Evolutionary conservation across 2,329 filamentous ascomycete genomes (phyloP).

Genomic region (Botrytis galanthina): DNA sequence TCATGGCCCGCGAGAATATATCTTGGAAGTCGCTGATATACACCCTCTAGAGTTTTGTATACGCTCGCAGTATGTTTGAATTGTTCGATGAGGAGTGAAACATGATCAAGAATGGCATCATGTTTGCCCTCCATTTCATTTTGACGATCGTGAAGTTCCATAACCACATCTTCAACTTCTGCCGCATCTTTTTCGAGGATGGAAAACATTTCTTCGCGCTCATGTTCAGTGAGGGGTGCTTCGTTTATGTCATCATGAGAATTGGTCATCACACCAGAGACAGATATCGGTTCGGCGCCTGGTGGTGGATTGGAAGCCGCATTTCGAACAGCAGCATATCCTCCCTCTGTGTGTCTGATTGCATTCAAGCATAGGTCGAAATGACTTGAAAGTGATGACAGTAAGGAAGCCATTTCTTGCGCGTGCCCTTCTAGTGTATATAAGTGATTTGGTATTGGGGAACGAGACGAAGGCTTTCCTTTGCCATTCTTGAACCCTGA

Average conservation of each 20-base stretch:
- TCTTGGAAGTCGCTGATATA: conserved; percentile 62
- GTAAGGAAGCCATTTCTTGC: conserved; percentile 74
- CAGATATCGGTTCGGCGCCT: conserved; percentile 53
- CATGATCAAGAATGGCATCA: conserved; percentile 60
- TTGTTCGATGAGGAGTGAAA: conserved; percentile 53
- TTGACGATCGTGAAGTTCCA: conserved; percentile 71
- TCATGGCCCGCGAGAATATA: conserved; percentile 64
- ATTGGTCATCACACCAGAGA: conserved; percentile 61
- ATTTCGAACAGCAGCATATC: conserved; percentile 65
- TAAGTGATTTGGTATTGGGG: conserved; percentile 47
- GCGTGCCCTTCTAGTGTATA: conserved; percentile 55
- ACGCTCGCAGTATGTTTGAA: conserved; percentile 60
- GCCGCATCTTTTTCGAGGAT: conserved; percentile 72
- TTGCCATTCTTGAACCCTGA: conserved; percentile 39
- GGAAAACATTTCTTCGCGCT: conserved; percentile 77
- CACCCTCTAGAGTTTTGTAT: conserved; percentile 63
- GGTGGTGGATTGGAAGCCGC: conserved; percentile 61
- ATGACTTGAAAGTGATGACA: conserved; percentile 79
- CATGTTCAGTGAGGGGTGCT: conserved; percentile 70
- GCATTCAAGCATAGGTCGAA: conserved; percentile 93
- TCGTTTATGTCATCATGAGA: conserved; percentile 51
- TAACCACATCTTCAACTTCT: conserved; percentile 64
- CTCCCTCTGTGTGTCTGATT: conserved; percentile 84
- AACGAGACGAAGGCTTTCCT: conserved; percentile 35
- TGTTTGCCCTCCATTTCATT: conserved; percentile 74